phyloP scores from a whole-genome alignment of 805 yeast genomes.

The Suhomyces emberorum region DNA sequence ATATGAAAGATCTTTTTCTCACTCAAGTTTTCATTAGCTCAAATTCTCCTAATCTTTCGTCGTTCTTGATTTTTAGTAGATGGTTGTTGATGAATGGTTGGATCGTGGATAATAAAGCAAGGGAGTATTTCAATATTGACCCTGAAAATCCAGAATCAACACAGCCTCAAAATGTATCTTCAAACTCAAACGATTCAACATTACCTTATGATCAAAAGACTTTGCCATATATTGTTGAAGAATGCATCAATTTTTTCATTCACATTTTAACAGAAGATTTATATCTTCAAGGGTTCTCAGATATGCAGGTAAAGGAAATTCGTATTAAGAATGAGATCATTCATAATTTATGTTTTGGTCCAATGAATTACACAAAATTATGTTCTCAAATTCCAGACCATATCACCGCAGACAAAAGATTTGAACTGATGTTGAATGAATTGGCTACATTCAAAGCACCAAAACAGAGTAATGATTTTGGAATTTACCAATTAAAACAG shows the following conservation, averaged over 20 bases:
- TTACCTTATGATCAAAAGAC: constrained; percentile 45
- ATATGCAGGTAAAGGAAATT: constrained; percentile 46
- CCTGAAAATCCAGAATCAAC: not conserved
- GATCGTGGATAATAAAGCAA: constrained; percentile 33
- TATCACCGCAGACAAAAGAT: constrained; percentile 64
- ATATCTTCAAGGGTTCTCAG: constrained; percentile 48
- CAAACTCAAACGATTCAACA: not conserved
- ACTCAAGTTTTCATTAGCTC: constrained; percentile 59
- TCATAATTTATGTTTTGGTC: constrained; percentile 77
- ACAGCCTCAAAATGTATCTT: not conserved
- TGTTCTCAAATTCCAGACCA: constrained; percentile 72
- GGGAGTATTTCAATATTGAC: constrained; percentile 6
- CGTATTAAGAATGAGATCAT: constrained; percentile 69
- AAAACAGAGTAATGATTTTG: constrained; percentile 32
- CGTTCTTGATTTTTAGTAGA: constrained; percentile 58
- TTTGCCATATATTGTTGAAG: constrained; percentile 70
- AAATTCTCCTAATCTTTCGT: constrained; percentile 50
- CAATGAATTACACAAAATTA: constrained; percentile 67
- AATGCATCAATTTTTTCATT: constrained; percentile 66
- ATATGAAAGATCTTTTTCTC: constrained; percentile 70
- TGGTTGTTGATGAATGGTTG: constrained; percentile 57
- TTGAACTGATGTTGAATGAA: constrained; percentile 49
- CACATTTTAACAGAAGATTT: constrained; percentile 66
- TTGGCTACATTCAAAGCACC: constrained; percentile 34
- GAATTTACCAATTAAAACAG: constrained; percentile 36